Evolutionary conservation across 768 basidiomycete species (phyloP).

Genomic region (Phaeolepiota aurea): DNA sequence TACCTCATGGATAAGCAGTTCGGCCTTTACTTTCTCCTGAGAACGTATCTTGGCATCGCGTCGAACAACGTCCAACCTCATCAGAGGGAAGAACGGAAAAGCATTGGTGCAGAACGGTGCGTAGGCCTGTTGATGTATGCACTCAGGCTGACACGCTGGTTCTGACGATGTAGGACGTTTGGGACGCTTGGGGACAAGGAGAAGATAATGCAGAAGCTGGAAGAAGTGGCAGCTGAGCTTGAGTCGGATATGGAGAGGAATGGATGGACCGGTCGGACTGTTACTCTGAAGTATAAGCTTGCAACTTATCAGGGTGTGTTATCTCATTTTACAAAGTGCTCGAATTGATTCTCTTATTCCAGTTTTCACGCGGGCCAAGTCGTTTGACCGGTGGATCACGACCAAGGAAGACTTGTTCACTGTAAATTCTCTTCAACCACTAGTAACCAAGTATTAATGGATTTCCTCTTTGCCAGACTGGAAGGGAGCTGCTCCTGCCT

Average conservation of each 20-base stretch:
- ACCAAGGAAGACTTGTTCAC: constrained; percentile 73
- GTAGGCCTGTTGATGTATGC: constrained; percentile 2
- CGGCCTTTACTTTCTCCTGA: constrained; percentile 67
- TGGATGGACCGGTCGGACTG: constrained; percentile 81
- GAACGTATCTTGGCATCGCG: constrained; percentile 78
- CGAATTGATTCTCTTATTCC: constrained; percentile 1
- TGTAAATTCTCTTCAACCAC: no score
- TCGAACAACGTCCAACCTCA: constrained; percentile 75
- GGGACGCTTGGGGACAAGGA: constrained; percentile 53
- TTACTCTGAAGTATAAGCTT: constrained; percentile 90
- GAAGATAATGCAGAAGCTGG: constrained; percentile 67
- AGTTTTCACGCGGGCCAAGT: constrained; percentile 82
- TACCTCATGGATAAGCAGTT: constrained; percentile 86
- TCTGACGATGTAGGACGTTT: constrained; percentile 64
- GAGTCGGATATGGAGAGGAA: constrained; percentile 70
- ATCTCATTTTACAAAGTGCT: background rate
- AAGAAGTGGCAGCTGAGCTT: constrained; percentile 75
- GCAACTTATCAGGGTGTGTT: constrained; percentile 74
- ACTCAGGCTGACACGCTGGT: no score
- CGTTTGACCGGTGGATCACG: constrained; percentile 68
- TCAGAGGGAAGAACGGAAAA: constrained; percentile 78
- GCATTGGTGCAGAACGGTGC: constrained; percentile 86
- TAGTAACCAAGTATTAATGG: no score
- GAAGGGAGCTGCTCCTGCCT: constrained; percentile 71
- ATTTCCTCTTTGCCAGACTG: constrained; percentile 41